A percentile compares a stretch with the other conserved stretches of the same genome.
Conservation (phyloP, 31 red algal genomes). For the Odonthalia washingtoniensis region DNA sequence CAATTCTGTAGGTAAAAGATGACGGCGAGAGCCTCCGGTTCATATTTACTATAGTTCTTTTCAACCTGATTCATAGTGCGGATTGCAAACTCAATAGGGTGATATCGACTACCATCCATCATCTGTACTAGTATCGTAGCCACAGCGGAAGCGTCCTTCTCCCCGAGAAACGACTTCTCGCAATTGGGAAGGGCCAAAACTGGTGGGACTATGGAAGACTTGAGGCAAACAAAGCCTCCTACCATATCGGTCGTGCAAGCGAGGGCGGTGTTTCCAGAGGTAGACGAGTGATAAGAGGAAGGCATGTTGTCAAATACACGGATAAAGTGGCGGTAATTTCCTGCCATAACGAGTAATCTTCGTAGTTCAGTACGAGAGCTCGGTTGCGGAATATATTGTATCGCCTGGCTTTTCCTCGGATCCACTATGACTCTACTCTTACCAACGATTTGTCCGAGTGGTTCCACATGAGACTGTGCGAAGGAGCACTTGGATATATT, state of each 20-base stretch:
- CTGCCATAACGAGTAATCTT: background rate
- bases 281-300: background rate
- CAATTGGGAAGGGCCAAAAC: constrained; percentile 20
- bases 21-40: constrained; percentile 23
- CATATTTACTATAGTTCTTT: constrained; percentile 1
- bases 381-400: background rate
- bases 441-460: background rate
- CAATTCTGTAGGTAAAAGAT: constrained; percentile 19
- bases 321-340: background rate
- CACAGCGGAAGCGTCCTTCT: constrained; percentile 18
- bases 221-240: background rate
- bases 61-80: no score
- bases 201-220: background rate
- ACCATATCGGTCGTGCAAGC: background rate
- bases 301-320: background rate
- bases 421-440: background rate
- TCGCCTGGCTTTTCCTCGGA: background rate
- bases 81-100: constrained; percentile 18
- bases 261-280: background rate
- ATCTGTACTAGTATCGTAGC: constrained; percentile 14
- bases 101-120: background rate
- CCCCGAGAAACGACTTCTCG: background rate
- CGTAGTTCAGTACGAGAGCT: background rate
- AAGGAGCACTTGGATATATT: constrained; percentile 23
- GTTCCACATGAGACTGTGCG: background rate